phyloP scores from a whole-genome alignment of 2,329 filamentous ascomycete species.

The Sporothrix dimorphospora region DNA sequence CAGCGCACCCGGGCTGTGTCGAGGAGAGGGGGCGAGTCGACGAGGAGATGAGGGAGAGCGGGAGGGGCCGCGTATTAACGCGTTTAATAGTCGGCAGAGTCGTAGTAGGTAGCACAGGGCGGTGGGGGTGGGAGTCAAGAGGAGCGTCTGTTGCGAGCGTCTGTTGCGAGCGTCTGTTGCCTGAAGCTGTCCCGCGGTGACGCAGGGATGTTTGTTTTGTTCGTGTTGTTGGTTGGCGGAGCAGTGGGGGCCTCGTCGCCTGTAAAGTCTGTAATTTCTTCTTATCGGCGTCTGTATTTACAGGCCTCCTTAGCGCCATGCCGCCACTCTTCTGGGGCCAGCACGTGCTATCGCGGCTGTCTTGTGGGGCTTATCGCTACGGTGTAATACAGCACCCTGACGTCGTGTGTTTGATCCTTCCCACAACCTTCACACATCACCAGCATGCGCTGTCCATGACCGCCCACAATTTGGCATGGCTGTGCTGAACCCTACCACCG shows the following conservation, averaged over 20 bases:
- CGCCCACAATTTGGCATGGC: constrained; percentile 22
- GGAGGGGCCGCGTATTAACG: neutral
- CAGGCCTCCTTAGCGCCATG: neutral
- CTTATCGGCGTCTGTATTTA: neutral
- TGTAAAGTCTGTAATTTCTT: neutral
- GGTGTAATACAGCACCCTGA: neutral
- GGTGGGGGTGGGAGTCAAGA: neutral
- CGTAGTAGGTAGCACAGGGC: neutral
- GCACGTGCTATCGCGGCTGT: constrained; percentile 17
- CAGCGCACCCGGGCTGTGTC: neutral
- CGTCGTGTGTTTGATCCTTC: neutral
- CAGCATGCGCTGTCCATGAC: neutral
- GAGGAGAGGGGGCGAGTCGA: too few species aligned
- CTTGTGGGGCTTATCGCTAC: neutral
- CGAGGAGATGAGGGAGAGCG: neutral
- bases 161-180: constrained; percentile 14
- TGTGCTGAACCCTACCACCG: constrained; percentile 22
- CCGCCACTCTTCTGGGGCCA: neutral
- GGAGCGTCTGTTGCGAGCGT: constrained; percentile 8
- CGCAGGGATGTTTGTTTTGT: constrained; percentile 26
- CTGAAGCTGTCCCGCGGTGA: constrained; percentile 27
- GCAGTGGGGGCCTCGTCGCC: neutral
- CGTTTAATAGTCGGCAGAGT: neutral
- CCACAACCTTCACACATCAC: neutral
- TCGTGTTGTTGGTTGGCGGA: constrained; percentile 17